These are phyloP conservation scores for Thalassiosira ordinaria DNA, from an alignment of 352 stramenopile genomes.

Conservation along the genomic window DNA sequence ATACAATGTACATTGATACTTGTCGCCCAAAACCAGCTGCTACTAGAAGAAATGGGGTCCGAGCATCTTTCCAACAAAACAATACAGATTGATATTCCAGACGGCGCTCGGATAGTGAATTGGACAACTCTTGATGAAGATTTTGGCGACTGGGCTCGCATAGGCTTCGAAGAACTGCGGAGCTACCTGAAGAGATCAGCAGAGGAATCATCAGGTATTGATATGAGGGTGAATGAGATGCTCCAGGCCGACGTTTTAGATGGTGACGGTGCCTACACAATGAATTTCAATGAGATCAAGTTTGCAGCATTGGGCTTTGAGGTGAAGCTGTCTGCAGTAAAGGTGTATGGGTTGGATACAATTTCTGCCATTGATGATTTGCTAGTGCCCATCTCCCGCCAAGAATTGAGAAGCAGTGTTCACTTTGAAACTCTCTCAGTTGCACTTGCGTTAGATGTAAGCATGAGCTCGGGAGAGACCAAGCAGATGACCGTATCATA, in stretches of 20 bases:
- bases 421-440: constrained; percentile 39
- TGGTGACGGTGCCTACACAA: neutral
- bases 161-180: neutral
- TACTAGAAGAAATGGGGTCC: constrained; percentile 27
- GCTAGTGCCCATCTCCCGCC: constrained; percentile 31
- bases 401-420: constrained; percentile 37
- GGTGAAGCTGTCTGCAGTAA: constrained; percentile 17
- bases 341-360: constrained; percentile 45
- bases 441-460: constrained; percentile 18
- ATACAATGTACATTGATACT: constrained; percentile 31
- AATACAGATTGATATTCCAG: neutral
- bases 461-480: neutral
- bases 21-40: constrained; percentile 35
- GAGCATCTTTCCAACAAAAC: neutral
- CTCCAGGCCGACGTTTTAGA: neutral
- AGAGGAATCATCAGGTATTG: neutral
- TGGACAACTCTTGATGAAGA: constrained; percentile 1
- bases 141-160: neutral
- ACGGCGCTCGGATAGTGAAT: neutral
- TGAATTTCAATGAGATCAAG: neutral
- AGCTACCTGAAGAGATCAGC: neutral
- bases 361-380: constrained; percentile 27
- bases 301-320: constrained; percentile 12
- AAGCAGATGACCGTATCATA: constrained; percentile 15
- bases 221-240: neutral